Evolutionary conservation across 306 rosid species (phyloP), one percentile per base, ranked within the genome.

Genomic region (Purshia tridentata): DNA sequence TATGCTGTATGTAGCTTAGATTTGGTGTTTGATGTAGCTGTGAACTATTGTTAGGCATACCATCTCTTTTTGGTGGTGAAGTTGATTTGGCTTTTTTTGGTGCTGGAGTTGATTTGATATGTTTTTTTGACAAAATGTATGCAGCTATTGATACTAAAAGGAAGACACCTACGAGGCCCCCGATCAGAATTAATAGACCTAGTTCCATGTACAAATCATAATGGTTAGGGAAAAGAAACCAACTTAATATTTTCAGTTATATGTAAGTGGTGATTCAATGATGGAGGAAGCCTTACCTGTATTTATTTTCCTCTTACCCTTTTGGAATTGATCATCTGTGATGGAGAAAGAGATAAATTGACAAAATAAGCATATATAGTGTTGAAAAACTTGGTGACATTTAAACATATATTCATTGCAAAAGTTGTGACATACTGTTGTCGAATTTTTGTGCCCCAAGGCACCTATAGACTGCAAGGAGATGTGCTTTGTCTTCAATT

Each of bases 131-230:
- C 57, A 81, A 46, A 20, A 79, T 57, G 65, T 13, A 74, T 65
- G 47, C 71, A 39, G 41, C 56, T 8, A 83, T 59, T 29, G 39
- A 39, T 54, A 63, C 44, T 14, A 76, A 50, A 46, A 75, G 54
- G 14, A 47, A 39, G 67, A 76, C 19, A 61, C 71, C 85, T 41
- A 67, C 20, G 42, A 67, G 9, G 15, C 74, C 72, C 69, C 84
- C 87, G 40, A 20, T 63, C 15, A 78, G 11, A 68, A 78, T 80
- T 87, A 77, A 39, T 19, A 13, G 15, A 62, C 70, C 88, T 84
- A 67, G 40, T 65, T 80, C 52, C 81, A 80, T 65, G 63, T 29
- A 18, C 55, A 70, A 4, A 11, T 3, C 4, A 8, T 54, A 20
- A 20, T 35, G 46, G 57, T 74, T 23, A 77, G 57, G 19, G 67